Base-by-base conservation (phyloP, 2,329 filamentous ascomycete genomes). In the Cladosporium sp. region DNA sequence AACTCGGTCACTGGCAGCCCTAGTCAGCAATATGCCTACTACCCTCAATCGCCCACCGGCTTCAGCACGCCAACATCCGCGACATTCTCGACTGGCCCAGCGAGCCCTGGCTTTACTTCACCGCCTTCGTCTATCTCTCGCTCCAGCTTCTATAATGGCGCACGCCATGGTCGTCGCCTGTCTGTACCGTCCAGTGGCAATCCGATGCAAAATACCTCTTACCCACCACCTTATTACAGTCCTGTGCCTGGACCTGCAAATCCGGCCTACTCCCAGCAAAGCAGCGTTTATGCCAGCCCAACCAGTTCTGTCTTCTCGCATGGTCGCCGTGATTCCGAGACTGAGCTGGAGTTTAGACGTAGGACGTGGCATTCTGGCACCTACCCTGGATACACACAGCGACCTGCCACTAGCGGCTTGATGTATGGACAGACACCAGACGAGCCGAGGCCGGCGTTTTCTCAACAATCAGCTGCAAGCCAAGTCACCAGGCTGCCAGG, bases 341-440 rank as follows among this genome's bases (percentile, higher is more conserved):
- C 79, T 1, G 89, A 95, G 55, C 84, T 89, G 36, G 86, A 88
- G 49, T 88, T 84, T 79, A 82, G 90, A 56, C 78, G 91, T 54
- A 80, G 90, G 47, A 96, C 91, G 2, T 96, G 91, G 91, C 91
- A 96, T 68, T 88, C 89, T 0, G 87, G 89, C 54, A 86, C 83
- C 9, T 74, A 76, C 52, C 77, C 79, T 13, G 78, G 78, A 55
- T 82, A 82, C 52, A 68, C 69, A 54, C 77, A 77, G 53, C 74
- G 82, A 27, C 81, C 84, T 42, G 78, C 80, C 13, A 86, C 84
- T 12, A 91, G 87, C 67, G 80, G 85, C 13, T 68, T 95, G 47
- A 87, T 81, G 59, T 86, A 88, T 55, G 86, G 88, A 33, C 82
- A 87, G 54, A 88, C 83, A 4, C 82, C 86, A 5, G 80, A 84